Evolutionary conservation across 1,139 yeast species (phyloP).

Genomic region (Tardiomyces blankii): DNA sequence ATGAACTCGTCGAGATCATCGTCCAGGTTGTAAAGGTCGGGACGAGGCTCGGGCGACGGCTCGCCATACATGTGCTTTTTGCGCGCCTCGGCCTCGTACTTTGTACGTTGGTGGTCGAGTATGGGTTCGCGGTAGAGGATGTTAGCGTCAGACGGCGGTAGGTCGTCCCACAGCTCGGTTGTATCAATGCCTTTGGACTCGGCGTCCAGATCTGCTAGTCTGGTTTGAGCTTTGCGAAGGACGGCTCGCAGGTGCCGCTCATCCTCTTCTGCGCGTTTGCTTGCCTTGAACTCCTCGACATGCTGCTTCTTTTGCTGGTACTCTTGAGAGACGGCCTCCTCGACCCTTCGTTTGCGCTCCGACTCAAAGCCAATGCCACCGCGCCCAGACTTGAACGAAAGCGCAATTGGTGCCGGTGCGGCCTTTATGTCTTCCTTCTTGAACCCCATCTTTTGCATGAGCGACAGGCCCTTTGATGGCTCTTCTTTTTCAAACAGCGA

Average conservation of each 20-base stretch:
- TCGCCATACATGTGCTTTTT: background rate
- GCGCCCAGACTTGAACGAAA: constrained; percentile 12
- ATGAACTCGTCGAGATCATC: background rate
- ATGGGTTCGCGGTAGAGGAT: background rate
- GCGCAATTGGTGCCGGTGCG: constrained; percentile 8
- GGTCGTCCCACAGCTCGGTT: background rate
- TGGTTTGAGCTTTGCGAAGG: background rate
- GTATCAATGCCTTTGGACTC: background rate
- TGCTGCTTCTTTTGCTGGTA: background rate
- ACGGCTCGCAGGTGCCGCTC: background rate
- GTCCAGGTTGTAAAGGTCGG: background rate
- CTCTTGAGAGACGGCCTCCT: background rate
- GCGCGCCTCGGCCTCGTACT: background rate
- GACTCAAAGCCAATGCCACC: constrained; percentile 16
- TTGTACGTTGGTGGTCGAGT: background rate
- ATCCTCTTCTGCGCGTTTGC: background rate
- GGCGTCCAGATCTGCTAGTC: background rate
- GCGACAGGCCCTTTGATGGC: constrained; percentile 31
- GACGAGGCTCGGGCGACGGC: background rate
- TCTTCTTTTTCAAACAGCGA: background rate
- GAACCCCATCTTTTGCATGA: constrained; percentile 50
- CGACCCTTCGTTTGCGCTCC: constrained; percentile 5
- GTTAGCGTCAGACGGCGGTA: background rate
- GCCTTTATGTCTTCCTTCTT: constrained; percentile 25
- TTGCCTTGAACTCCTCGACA: background rate